Percentiles rank a stretch among this genome's conserved stretches.
These are phyloP conservation scores for Ampelomyces quisqualis DNA, from an alignment of 2,329 filamentous ascomycete genomes.

Conservation along the genomic window DNA sequence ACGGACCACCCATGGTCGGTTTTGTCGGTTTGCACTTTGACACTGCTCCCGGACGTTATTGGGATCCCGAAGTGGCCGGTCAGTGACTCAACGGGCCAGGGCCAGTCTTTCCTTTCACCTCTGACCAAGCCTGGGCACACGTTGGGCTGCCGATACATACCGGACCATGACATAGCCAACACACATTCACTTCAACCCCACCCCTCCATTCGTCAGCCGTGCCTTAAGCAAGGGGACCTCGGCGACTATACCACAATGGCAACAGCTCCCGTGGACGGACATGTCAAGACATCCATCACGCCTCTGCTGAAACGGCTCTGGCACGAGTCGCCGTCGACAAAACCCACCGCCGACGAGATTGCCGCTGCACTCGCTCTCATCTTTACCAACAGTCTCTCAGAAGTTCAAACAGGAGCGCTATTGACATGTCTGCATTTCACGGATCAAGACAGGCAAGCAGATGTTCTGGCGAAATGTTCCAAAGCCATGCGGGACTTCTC, in stretches of 20 bases:
- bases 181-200: not conserved
- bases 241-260: conserved; percentile 26
- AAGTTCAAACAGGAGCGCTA: conserved; percentile 81
- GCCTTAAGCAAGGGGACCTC: conserved; percentile 4
- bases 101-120: not conserved
- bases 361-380: conserved; percentile 87
- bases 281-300: conserved; percentile 59
- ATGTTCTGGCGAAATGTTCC: conserved; percentile 84
- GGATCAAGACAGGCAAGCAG: conserved; percentile 75
- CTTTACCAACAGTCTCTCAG: conserved; percentile 86
- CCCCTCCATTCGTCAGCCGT: not conserved
- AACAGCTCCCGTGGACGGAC: conserved; percentile 21
- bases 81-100: conserved; percentile 28
- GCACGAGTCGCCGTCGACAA: conserved; percentile 53
- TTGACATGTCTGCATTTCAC: conserved; percentile 93
- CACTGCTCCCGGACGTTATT: conserved; percentile 15
- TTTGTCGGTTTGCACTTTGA: conserved; percentile 12
- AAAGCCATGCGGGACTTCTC: conserved; percentile 80
- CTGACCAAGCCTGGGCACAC: not conserved
- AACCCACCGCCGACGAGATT: conserved; percentile 71
- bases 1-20: conserved; percentile 3
- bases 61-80: conserved; percentile 16
- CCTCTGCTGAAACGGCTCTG: conserved; percentile 72
- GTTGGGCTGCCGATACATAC: not conserved
- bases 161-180: not conserved